phyloP scores from a whole-genome alignment of 257 asterid species.

The Cynanchum wilfordii region DNA sequence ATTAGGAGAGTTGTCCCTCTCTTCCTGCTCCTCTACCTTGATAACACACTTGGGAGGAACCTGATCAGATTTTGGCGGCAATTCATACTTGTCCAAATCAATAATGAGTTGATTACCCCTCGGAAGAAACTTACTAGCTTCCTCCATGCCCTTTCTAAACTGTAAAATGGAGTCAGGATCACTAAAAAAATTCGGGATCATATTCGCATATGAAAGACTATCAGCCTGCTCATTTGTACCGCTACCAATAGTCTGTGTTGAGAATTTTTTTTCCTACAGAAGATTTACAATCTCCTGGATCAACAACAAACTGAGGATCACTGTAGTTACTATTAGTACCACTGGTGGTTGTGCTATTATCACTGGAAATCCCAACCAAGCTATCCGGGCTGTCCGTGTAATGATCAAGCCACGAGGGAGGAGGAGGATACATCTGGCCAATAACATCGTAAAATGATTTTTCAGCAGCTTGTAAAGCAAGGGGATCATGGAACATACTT shows the following conservation, averaged over 20 bases:
- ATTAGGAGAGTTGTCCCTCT: conserved; percentile 28
- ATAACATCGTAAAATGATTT: conserved; percentile 76
- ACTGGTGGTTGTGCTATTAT: conserved; percentile 42
- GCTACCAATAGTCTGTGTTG: conserved; percentile 19
- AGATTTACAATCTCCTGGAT: conserved; percentile 43
- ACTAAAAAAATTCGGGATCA: conserved; percentile 42
- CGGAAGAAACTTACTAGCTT: conserved; percentile 83
- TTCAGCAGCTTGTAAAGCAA: conserved; percentile 78
- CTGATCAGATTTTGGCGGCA: conserved; percentile 62
- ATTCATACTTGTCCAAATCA: conserved; percentile 65
- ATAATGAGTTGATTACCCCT: conserved; percentile 49
- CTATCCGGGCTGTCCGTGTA: conserved; percentile 63
- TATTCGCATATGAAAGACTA: conserved; percentile 26
- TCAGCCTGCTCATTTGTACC: conserved; percentile 29
- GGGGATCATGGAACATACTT: conserved; percentile 93
- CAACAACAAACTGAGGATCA: conserved; percentile 52
- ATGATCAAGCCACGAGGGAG: conserved; percentile 34
- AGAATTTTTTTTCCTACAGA: conserved; percentile 27
- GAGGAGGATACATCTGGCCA: conserved; percentile 63
- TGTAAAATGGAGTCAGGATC: conserved; percentile 71
- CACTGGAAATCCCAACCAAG: conserved; percentile 45
- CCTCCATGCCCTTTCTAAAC: conserved; percentile 90
- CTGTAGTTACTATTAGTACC: conserved; percentile 35
- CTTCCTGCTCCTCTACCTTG: conserved; percentile 62
- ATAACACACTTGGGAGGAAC: conserved; percentile 26